phyloP scores from a whole-genome alignment of 2,329 filamentous ascomycete genomes.

The Alternaria ethzedia region DNA sequence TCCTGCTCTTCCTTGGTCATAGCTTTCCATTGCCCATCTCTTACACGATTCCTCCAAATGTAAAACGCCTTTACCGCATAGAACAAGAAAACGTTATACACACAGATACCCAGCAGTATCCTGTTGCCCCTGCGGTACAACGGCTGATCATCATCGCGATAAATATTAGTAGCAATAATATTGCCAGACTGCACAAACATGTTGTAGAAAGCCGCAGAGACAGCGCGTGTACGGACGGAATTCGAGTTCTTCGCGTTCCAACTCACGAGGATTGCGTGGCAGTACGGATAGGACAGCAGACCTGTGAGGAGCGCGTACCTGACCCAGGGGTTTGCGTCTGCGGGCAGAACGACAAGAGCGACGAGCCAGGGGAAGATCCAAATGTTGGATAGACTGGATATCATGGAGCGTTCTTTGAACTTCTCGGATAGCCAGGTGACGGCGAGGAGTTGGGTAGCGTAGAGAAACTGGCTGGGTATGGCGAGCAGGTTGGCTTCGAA shows the following conservation, averaged over 20 bases:
- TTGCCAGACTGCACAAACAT: conserved; percentile 57
- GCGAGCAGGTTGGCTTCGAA: conserved; percentile 69
- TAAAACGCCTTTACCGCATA: conserved; percentile 50
- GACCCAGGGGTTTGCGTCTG: conserved; percentile 55
- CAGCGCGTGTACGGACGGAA: conserved; percentile 48
- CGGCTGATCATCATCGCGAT: conserved; percentile 55
- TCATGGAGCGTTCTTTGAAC: conserved; percentile 55
- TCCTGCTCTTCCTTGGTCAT: conserved; percentile 38
- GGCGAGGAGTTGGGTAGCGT: conserved; percentile 51
- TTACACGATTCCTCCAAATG: conserved; percentile 49
- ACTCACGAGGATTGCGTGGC: conserved; percentile 50
- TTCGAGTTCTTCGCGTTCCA: conserved; percentile 51
- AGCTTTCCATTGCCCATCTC: conserved; percentile 35
- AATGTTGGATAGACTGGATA: conserved; percentile 59
- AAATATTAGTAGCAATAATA: conserved; percentile 57
- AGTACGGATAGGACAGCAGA: conserved; percentile 63
- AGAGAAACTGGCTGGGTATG: conserved; percentile 56
- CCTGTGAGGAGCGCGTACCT: conserved; percentile 60
- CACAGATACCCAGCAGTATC: conserved; percentile 42
- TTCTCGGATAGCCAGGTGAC: conserved; percentile 56
- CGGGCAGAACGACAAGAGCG: conserved; percentile 56
- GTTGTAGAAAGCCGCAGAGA: conserved; percentile 51
- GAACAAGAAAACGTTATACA: conserved; percentile 43
- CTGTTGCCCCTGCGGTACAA: conserved; percentile 53
- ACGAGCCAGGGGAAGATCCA: conserved; percentile 68